Conservation (phyloP, 1,284 basidiomycete species). For the Lignosus rhinocerotis region DNA sequence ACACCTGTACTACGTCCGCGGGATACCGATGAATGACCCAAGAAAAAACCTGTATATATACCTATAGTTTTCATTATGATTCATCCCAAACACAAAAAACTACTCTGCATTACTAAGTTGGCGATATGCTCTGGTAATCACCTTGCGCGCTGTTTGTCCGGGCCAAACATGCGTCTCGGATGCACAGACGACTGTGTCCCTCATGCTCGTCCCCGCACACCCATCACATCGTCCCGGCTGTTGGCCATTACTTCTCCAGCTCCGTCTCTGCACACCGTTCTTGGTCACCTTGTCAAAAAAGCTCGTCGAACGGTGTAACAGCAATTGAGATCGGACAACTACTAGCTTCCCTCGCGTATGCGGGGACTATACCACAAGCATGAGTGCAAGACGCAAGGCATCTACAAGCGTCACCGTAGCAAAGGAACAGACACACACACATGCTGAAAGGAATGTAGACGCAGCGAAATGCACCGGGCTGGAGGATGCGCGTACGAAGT, state of each 20-base stretch:
- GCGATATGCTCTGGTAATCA: background rate
- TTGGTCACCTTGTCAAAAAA: slow-evolving; percentile 44
- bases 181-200: slow-evolving; percentile 29
- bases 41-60: no score
- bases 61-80: background rate
- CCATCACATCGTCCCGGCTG: slow-evolving; percentile 18
- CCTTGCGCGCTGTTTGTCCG: slow-evolving; percentile 30
- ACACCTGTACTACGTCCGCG: no score
- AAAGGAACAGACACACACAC: background rate
- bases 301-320: slow-evolving; percentile 55
- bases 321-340: slow-evolving; percentile 51
- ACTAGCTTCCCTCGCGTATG: slow-evolving; percentile 19
- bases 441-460: background rate
- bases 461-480: slow-evolving; percentile 7
- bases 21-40: no score
- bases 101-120: background rate
- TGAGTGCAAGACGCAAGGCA: slow-evolving; percentile 25
- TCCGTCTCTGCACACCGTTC: background rate
- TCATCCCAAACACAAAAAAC: background rate
- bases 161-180: slow-evolving; percentile 33
- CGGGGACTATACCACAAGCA: slow-evolving; percentile 18
- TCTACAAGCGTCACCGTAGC: background rate
- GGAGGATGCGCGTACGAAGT: slow-evolving; percentile 38
- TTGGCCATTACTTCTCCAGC: background rate
- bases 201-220: slow-evolving; percentile 27